Evolutionary conservation across 78 protist genomes (phyloP).

Genomic region (Cavenderia fasciculata): DNA sequence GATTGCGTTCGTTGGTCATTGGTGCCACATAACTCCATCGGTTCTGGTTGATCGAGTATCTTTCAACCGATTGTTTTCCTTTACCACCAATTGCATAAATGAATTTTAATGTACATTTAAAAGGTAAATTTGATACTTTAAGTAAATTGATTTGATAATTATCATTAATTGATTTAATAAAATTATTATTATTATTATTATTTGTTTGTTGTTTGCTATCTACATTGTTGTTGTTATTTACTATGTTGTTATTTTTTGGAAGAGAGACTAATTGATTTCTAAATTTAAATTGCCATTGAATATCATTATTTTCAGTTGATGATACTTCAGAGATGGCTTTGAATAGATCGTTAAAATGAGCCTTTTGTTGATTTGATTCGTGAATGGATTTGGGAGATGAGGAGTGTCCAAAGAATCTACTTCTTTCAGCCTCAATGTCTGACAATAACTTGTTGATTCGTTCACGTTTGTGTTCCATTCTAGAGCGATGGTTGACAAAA

Average conservation of each 20-base stretch:
- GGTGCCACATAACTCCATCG: slow-evolving; percentile 24
- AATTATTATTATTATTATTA: not conserved
- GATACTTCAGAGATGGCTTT: not conserved
- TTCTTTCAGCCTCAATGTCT: slow-evolving; percentile 24
- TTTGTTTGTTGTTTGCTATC: not conserved
- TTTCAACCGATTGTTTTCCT: slow-evolving; percentile 32
- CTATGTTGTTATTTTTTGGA: too few relatives aligned
- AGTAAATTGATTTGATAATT: not conserved
- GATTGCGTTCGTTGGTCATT: slow-evolving; percentile 22
- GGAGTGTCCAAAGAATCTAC: too few relatives aligned
- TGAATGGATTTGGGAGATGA: too few relatives aligned
- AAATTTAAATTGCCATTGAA: slow-evolving; percentile 4
- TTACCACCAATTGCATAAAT: slow-evolving; percentile 73
- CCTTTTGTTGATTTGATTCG: slow-evolving; percentile 6
- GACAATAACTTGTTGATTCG: not conserved
- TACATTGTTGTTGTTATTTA: not conserved
- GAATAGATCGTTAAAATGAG: slow-evolving; percentile 1
- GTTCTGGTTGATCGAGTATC: slow-evolving; percentile 48
- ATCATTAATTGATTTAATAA: not conserved
- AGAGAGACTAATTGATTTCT: too few relatives aligned
- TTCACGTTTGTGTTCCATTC: not conserved
- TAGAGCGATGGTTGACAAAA: slow-evolving; percentile 2
- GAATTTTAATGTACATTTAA: slow-evolving; percentile 34
- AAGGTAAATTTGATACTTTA: slow-evolving; percentile 18
- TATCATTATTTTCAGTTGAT: not conserved